These are phyloP conservation scores for Ochromonas danica DNA, from an alignment of 108 stramenopile species.

Conservation along the genomic window DNA sequence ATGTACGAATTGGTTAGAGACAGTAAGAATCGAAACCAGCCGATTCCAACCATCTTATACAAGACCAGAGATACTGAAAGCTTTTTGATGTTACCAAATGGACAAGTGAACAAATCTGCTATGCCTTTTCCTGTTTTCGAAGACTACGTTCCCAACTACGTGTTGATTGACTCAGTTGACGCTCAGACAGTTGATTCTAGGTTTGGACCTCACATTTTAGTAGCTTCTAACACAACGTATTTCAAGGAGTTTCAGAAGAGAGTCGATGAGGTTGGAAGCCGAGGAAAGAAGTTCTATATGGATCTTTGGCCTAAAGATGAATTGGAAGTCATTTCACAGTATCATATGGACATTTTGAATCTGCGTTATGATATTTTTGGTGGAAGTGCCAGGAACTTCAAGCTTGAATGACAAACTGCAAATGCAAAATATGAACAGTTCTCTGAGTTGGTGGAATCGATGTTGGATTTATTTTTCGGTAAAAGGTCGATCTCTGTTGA, in stretches of 20 bases:
- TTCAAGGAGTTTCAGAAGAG: constrained; percentile 2
- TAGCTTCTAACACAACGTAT: neutral
- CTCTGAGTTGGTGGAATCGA: neutral
- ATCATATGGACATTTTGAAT: neutral
- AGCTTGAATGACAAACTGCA: neutral
- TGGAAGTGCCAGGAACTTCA: neutral
- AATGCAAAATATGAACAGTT: neutral
- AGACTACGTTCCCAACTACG: neutral
- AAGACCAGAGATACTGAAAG: neutral
- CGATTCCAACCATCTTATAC: neutral
- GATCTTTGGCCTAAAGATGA: neutral
- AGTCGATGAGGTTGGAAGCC: neutral
- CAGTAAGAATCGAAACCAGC: neutral
- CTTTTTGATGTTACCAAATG: neutral
- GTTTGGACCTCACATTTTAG: neutral
- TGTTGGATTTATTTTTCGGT: neutral
- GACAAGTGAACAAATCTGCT: neutral
- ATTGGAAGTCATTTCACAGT: neutral
- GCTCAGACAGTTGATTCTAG: neutral
- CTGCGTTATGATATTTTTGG: neutral
- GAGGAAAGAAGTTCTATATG: constrained; percentile 2
- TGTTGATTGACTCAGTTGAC: neutral
- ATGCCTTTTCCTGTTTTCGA: neutral
- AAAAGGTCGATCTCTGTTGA: neutral
- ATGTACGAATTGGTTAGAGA: constrained; percentile 1